Base-by-base conservation (phyloP, 164 flowering plant genomes). In the Brasenia schreberi region DNA sequence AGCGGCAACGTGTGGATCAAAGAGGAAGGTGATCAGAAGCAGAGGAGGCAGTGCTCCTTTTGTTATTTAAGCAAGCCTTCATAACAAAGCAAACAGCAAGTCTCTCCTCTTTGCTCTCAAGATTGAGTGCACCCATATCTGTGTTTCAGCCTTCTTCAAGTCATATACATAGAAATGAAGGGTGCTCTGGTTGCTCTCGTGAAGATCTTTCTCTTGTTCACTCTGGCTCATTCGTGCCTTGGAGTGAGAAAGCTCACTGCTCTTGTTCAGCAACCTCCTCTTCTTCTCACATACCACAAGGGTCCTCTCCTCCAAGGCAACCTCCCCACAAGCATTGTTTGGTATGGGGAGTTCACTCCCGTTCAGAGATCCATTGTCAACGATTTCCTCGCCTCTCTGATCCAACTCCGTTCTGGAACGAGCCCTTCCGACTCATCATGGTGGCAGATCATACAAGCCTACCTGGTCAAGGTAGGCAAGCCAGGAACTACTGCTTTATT, bases 311-410 rank as follows among this genome's bases (percentile, higher is more conserved):
- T 76, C 17, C 65, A 67, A 52, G 79, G 79, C 18, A 65, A 66
- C 42, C 59, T 76, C 42, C 67, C 76, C 59, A 65, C 73, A 4
- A 70, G 69, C 53, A 64, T 77, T 56, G 65, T 73, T 10, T 77
- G 77, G 77, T 77, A 77, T 62, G 79, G 79, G 11, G 61, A 63
- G 27, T 77, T 77, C 70, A 68, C 69, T 44, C 74, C 74, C 1
- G 5, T 17, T 45, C 79, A 77, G 59, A 53, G 68, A 19, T 58
- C 79, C 17, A 63, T 71, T 7, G 66, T 77, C 65, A 65, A 64
- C 19, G 79, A 77, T 62, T 76, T 73, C 68, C 52, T 77, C 27
- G 62, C 68, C 45, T 77, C 79, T 0, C 72, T 77, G 6, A 63
- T 56, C 66, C 27, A 70, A 4, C 18, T 19, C 0, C 33, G 42